phyloP scores from a whole-genome alignment of 192 early-diverging fungal species.

The Coemansia sp. region DNA sequence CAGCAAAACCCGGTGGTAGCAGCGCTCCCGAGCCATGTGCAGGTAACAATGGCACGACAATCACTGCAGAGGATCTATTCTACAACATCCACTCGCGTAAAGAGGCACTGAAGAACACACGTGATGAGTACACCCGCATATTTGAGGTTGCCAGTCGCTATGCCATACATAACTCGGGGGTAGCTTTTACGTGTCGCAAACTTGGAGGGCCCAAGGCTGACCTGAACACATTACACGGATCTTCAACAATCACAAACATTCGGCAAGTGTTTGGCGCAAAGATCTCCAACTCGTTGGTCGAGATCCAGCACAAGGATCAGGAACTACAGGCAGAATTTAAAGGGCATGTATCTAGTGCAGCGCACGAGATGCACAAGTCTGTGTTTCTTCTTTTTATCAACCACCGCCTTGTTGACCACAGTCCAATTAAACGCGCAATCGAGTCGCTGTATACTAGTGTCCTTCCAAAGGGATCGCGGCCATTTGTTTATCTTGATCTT shows the following conservation, averaged over 20 bases:
- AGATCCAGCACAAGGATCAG: constrained; percentile 55
- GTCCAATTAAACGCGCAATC: constrained; percentile 75
- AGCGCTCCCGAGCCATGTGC: constrained; percentile 90
- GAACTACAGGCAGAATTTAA: constrained; percentile 61
- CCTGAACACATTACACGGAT: constrained; percentile 64
- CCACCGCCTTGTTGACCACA: constrained; percentile 72
- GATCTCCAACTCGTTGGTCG: constrained; percentile 77
- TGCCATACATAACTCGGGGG: constrained; percentile 84
- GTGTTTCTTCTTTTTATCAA: constrained; percentile 94
- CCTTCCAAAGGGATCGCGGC: constrained; percentile 84
- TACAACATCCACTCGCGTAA: constrained; percentile 87
- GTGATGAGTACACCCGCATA: constrained; percentile 89
- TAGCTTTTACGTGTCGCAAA: constrained; percentile 90
- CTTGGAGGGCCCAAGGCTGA: constrained; percentile 75
- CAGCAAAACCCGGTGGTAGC: constrained; percentile 67
- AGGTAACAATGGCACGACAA: constrained; percentile 93
- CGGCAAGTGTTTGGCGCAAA: constrained; percentile 78
- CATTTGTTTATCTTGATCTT: constrained; percentile 88
- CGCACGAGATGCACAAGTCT: constrained; percentile 83
- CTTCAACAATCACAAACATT: constrained; percentile 74
- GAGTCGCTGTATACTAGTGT: constrained; percentile 78
- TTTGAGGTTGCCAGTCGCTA: constrained; percentile 89
- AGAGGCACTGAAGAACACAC: constrained; percentile 79
- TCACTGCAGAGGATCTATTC: constrained; percentile 93
- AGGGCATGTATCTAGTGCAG: constrained; percentile 87